Conservation (phyloP, 2,329 filamentous ascomycete species). For the Botrytis byssoidea region DNA sequence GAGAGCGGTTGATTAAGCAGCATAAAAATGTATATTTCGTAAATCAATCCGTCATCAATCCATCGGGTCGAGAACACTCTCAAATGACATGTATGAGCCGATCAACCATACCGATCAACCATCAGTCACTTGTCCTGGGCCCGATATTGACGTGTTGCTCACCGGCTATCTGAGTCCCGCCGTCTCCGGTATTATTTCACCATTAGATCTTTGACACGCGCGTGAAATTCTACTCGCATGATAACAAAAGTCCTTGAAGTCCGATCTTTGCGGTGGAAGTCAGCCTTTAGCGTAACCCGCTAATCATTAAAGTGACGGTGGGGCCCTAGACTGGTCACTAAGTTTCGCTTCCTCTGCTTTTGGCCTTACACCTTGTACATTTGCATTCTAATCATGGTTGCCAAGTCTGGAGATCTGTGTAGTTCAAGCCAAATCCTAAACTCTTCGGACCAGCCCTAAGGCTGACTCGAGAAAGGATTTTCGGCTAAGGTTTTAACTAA, state of each 20-base stretch:
- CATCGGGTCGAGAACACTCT: not conserved
- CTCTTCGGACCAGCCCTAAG: not conserved
- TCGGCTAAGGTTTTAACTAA: not conserved
- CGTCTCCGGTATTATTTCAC: no score
- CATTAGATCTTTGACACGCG: not conserved
- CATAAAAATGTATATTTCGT: not conserved
- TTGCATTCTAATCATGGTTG: not conserved
- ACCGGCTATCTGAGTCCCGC: not conserved
- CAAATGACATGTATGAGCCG: not conserved
- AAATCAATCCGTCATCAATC: not conserved
- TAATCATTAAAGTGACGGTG: not conserved
- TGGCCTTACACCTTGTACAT: not conserved
- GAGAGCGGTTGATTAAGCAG: not conserved
- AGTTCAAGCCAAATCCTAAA: not conserved
- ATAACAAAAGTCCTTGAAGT: not conserved
- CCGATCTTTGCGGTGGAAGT: not conserved
- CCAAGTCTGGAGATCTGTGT: not conserved
- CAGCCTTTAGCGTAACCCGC: not conserved
- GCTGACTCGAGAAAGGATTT: not conserved
- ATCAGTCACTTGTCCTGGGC: not conserved
- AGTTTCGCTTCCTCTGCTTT: not conserved
- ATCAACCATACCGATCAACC: not conserved
- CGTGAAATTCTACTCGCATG: not conserved
- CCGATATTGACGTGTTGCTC: not conserved
- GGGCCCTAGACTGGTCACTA: not conserved